phyloP scores from a whole-genome alignment of 202 grass and related monocot genomes.

The Elaeis oleifera region DNA sequence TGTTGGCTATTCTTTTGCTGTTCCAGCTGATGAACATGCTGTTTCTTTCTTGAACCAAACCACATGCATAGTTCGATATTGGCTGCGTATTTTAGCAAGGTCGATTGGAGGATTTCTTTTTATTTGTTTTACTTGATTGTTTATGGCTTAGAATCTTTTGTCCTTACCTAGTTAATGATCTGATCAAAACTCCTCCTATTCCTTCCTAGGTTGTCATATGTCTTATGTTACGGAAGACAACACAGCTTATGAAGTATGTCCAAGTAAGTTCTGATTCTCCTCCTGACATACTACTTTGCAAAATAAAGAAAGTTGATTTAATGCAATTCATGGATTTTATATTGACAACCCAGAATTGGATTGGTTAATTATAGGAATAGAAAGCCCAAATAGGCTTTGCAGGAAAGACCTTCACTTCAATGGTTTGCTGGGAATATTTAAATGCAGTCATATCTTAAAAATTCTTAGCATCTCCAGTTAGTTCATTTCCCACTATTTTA shows the following conservation, averaged over 20 bases:
- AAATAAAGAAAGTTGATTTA: too few relatives aligned
- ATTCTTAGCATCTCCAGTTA: too few relatives aligned
- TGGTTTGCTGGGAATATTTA: too few relatives aligned
- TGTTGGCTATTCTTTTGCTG: conserved; percentile 2
- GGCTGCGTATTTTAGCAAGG: conserved; percentile 29
- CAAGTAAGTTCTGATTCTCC: conserved; percentile 11
- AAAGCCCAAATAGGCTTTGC: too few relatives aligned
- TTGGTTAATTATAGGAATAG: too few relatives aligned
- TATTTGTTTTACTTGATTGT: not conserved
- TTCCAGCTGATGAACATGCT: conserved; percentile 23
- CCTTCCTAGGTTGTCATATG: conserved; percentile 21
- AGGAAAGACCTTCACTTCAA: too few relatives aligned
- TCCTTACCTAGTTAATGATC: not conserved
- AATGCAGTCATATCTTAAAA: too few relatives aligned
- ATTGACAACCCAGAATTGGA: too few relatives aligned
- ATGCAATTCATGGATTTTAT: too few relatives aligned
- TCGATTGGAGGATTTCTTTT: not conserved
- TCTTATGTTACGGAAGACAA: conserved; percentile 22
- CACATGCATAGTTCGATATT: conserved; percentile 7
- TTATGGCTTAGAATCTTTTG: not conserved
- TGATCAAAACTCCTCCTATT: not conserved
- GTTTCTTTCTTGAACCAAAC: conserved; percentile 24
- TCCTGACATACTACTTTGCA: too few relatives aligned
- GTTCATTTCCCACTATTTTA: too few relatives aligned
- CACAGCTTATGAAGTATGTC: conserved; percentile 25